Conservation (phyloP, 495 filamentous ascomycete genomes). For the Hypoxylon fuscum region DNA sequence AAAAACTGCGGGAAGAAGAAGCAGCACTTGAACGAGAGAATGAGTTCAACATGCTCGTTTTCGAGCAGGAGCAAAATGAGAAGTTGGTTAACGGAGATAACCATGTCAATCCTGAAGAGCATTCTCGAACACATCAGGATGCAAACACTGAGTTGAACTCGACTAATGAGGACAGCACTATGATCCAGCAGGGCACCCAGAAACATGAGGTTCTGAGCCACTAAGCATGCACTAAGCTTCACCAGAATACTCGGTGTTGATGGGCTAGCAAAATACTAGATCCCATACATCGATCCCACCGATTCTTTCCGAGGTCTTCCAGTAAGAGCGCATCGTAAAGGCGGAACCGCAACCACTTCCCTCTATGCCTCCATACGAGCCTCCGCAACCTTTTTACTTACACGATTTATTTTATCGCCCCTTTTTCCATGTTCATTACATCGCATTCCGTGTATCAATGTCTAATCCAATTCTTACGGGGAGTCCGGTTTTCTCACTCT, state of each 20-base stretch:
- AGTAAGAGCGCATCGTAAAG: not conserved
- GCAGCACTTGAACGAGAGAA: conserved; percentile 44
- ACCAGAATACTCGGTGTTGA: not conserved
- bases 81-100: conserved; percentile 28
- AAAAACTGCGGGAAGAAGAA: conserved; percentile 40
- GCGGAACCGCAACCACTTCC: not conserved
- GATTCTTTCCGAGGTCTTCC: not conserved
- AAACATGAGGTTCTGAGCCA: conserved; percentile 49
- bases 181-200: conserved; percentile 26
- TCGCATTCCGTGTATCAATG: conserved; percentile 4
- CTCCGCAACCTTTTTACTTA: not conserved
- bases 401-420: not conserved
- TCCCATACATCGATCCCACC: not conserved
- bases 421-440: not conserved
- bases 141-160: conserved; percentile 6
- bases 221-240: not conserved
- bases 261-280: not conserved
- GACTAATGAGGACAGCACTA: conserved; percentile 5
- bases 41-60: conserved; percentile 47
- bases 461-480: conserved; percentile 11
- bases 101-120: conserved; percentile 7
- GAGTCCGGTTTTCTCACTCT: conserved; percentile 8
- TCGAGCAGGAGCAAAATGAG: conserved; percentile 39
- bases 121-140: conserved; percentile 8
- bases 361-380: not conserved